These are phyloP conservation scores for Fusarium sp. DNA, from an alignment of 2,329 filamentous ascomycete genomes.

Conservation along the genomic window DNA sequence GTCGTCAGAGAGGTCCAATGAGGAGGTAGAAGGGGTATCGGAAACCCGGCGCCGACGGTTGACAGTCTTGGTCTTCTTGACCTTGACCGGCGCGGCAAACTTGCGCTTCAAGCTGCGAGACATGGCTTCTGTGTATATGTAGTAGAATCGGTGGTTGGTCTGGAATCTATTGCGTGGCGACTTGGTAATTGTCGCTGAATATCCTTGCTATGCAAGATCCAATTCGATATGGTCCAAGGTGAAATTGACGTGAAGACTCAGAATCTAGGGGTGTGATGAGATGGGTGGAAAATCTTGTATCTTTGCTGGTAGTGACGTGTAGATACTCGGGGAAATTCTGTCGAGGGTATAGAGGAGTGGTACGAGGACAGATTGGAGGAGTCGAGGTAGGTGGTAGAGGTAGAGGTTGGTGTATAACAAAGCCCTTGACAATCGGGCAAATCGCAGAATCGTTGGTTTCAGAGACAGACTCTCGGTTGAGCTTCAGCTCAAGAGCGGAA, in stretches of 20 bases:
- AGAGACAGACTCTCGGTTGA: constrained; percentile 52
- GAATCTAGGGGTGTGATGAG: background rate
- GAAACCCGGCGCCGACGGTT: constrained; percentile 58
- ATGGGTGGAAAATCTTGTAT: background rate
- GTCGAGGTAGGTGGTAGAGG: constrained; percentile 5
- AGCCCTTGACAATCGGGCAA: constrained; percentile 46
- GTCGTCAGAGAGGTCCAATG: constrained; percentile 70
- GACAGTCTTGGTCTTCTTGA: constrained; percentile 54
- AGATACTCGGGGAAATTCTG: constrained; percentile 1
- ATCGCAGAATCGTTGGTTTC: constrained; percentile 47
- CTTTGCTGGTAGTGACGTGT: background rate
- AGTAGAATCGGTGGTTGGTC: background rate
- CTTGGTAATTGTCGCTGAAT: background rate
- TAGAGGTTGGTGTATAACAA: constrained; percentile 25
- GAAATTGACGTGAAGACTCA: background rate
- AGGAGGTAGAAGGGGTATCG: constrained; percentile 61
- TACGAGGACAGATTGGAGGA: constrained; percentile 1
- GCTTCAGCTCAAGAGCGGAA: constrained; percentile 54
- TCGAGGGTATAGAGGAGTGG: background rate
- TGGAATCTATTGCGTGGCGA: background rate
- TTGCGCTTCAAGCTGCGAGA: constrained; percentile 63
- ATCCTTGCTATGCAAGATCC: background rate
- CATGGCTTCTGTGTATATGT: constrained; percentile 49
- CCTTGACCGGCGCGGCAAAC: constrained; percentile 54
- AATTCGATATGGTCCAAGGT: background rate